Conservation (phyloP, 1,284 basidiomycete species). For the Phylloboletellus chloephorus region DNA sequence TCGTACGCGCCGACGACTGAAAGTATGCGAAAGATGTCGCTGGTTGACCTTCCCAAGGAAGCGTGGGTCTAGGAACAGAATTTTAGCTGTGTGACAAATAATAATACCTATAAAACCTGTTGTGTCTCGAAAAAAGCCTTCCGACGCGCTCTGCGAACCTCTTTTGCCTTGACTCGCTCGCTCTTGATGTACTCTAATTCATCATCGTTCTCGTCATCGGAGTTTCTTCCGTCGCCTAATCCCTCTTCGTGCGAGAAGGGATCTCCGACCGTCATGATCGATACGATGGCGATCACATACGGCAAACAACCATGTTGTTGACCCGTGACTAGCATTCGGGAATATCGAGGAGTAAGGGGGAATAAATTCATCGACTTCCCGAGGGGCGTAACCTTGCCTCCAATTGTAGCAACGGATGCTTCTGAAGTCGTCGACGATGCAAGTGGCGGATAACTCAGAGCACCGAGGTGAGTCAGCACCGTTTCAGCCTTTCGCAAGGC, state of each 20-base stretch:
- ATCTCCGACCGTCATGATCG: slow-evolving; percentile 91
- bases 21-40: slow-evolving; percentile 85
- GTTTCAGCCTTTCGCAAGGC: slow-evolving; percentile 81
- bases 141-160: slow-evolving; percentile 58
- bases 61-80: slow-evolving; percentile 56
- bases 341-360: slow-evolving; percentile 89
- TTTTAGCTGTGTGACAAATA: slow-evolving; percentile 3
- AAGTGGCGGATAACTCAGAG: slow-evolving; percentile 49
- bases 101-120: slow-evolving; percentile 45
- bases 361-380: slow-evolving; percentile 91
- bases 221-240: slow-evolving; percentile 44
- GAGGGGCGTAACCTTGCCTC: slow-evolving; percentile 78
- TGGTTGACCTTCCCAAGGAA: slow-evolving; percentile 77
- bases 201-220: slow-evolving; percentile 42
- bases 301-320: slow-evolving; percentile 89
- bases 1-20: slow-evolving; percentile 96
- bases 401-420: slow-evolving; percentile 29
- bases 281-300: slow-evolving; percentile 89
- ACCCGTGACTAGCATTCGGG: slow-evolving; percentile 91
- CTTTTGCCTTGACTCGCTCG: slow-evolving; percentile 60
- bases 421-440: slow-evolving; percentile 21
- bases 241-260: slow-evolving; percentile 88
- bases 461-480: slow-evolving; percentile 79
- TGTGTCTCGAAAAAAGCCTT: slow-evolving; percentile 79
- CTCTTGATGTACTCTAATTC: slow-evolving; percentile 53